These are phyloP conservation scores for Lumnitzera racemosa DNA, from an alignment of 345 rosid genomes.

Conservation along the genomic window DNA sequence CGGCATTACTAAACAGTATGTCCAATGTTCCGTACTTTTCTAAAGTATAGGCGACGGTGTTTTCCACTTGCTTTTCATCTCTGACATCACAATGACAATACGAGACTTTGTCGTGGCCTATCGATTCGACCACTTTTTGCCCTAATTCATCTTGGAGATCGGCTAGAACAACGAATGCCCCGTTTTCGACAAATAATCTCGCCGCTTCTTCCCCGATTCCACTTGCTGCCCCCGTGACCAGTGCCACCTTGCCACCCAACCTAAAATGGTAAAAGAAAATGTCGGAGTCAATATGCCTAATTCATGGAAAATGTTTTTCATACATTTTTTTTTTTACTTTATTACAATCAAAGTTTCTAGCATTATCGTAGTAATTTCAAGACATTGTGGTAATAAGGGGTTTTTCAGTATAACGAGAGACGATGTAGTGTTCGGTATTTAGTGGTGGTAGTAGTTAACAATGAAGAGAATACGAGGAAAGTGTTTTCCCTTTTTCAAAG, in stretches of 20 bases:
- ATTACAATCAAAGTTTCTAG: no score
- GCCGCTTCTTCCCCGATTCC: slow-evolving; percentile 85
- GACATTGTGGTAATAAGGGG: no score
- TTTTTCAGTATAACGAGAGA: no score
- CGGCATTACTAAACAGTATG: slow-evolving; percentile 78
- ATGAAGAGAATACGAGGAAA: no score
- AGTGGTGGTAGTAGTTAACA: no score
- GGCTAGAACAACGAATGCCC: slow-evolving; percentile 57
- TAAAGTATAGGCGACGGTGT: slow-evolving; percentile 43
- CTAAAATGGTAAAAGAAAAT: slow-evolving; percentile 17
- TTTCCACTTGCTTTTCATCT: slow-evolving; percentile 68
- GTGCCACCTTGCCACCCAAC: slow-evolving; percentile 77
- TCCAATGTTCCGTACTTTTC: slow-evolving; percentile 54
- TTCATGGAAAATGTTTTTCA: not conserved
- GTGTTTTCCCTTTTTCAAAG: no score
- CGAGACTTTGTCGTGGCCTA: slow-evolving; percentile 35
- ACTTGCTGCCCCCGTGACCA: slow-evolving; percentile 84
- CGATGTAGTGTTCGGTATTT: no score
- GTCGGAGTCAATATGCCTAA: no score
- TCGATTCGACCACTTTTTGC: slow-evolving; percentile 26
- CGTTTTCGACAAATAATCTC: slow-evolving; percentile 50
- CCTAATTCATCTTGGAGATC: slow-evolving; percentile 79
- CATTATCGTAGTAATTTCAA: no score
- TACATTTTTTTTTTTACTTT: not conserved
- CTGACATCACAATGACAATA: slow-evolving; percentile 72